These are phyloP conservation scores for Cryptosporidium tyzzeri DNA, from an alignment of 169 alveolate species.

Conservation along the genomic window DNA sequence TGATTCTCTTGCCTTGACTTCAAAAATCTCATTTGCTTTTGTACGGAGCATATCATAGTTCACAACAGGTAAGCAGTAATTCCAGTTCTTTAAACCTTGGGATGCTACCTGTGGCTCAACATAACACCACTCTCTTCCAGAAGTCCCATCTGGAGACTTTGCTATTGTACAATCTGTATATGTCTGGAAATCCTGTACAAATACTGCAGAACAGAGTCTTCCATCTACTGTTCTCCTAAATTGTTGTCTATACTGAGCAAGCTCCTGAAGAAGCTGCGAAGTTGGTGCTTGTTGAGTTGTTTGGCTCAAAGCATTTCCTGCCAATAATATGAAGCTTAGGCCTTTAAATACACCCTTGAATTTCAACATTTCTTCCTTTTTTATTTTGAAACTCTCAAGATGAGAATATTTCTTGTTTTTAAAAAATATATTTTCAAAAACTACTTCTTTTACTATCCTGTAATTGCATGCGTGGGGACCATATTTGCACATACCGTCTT, in stretches of 20 bases:
- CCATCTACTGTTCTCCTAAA: conserved; percentile 90
- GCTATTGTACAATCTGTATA: conserved; percentile 90
- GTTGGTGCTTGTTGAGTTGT: conserved; percentile 69
- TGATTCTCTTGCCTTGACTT: conserved; percentile 63
- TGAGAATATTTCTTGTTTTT: conserved; percentile 41
- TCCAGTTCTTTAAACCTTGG: conserved; percentile 90
- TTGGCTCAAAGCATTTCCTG: conserved; percentile 44
- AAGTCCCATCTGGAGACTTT: conserved; percentile 91
- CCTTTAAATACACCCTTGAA: conserved; percentile 33
- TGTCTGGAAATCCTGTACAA: conserved; percentile 89
- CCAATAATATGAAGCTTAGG: conserved; percentile 22
- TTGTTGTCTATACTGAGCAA: conserved; percentile 88
- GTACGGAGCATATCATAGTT: conserved; percentile 84
- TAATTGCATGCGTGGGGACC: conserved; percentile 48
- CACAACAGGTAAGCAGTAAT: conserved; percentile 87
- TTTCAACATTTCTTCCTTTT: conserved; percentile 46
- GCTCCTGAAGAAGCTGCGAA: conserved; percentile 74
- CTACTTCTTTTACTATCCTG: neutral
- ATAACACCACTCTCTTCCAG: conserved; percentile 91
- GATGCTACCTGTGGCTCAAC: conserved; percentile 91
- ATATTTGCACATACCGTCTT: conserved; percentile 45
- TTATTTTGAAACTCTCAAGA: conserved; percentile 24
- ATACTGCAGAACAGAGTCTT: conserved; percentile 90
- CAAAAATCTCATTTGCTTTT: conserved; percentile 81
- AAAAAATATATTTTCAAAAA: conserved; percentile 10